Conservation (phyloP, 78 protist species). For the Guillardia theta region DNA sequence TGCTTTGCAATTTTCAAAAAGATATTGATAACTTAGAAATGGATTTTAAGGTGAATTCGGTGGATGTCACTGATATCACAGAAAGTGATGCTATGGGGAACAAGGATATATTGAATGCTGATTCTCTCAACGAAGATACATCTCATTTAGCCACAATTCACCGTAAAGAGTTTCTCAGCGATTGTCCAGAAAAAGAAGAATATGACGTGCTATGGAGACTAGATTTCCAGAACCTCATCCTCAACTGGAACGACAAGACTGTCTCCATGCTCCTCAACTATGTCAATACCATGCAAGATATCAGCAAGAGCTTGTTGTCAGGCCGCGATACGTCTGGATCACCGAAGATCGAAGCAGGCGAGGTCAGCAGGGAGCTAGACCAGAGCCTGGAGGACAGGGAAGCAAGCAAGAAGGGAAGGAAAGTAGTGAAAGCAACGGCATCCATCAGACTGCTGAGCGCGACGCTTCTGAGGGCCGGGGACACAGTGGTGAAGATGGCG, state of each 20-base stretch:
- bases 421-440: neutral
- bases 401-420: neutral
- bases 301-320: no score
- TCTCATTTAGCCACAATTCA: no score
- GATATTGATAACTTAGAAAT: neutral
- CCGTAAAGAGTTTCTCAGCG: no score
- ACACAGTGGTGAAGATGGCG: neutral
- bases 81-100: no score
- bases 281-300: neutral
- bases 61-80: neutral
- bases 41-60: neutral
- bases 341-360: neutral
- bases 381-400: no score
- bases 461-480: neutral
- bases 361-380: neutral
- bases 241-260: slow-evolving; percentile 11
- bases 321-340: no score
- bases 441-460: neutral
- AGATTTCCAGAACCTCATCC: neutral
- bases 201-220: neutral
- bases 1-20: neutral
- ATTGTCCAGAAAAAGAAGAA: no score
- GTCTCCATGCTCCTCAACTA: neutral
- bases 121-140: no score
- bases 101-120: no score